Base-by-base conservation (phyloP, 805 yeast species). In the Barnettozyma populi region DNA sequence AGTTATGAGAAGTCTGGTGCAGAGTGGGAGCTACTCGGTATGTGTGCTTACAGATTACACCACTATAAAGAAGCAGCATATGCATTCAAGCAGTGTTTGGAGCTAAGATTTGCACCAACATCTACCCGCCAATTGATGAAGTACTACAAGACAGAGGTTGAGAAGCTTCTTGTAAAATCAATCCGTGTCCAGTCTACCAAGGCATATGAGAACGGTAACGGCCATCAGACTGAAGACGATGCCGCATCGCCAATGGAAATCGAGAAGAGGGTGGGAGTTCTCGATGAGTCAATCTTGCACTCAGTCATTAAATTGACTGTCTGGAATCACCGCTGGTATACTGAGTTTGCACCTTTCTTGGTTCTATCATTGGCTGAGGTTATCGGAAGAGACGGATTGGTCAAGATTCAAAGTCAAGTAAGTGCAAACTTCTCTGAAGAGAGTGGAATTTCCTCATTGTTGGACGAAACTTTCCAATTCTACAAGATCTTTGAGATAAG, bases 271-370 rank as follows among this genome's bases (percentile, higher is more conserved):
- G 61, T 74, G 23, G 66, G 64, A 43, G 71, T 67, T 45, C 62
- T 78, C 44, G 63, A 62, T 44, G 60, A 57, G 19, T 43, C 48
- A 13, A 79, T 88, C 11, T 71, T 90, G 50, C 89, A 84, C 48
- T 69, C 84, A 20, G 67, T 82, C 48, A 87, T 90, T 32, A 86
- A 85, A 58, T 70, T 94, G 45, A 70, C 84, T n/a, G 95, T 94
- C n/a, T 95, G 98, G 97, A 86, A 89, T 62, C 97, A 90, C 66
- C 79, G 99, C 61, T 94, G 99, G 99, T 95, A 92, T 68, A 78
- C 83, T 53, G 97, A 92, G 55, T 92, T 90, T 61, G 82, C 95
- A 8, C 86, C 95, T 19, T 71, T 71, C 42, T 70, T 89, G 42
- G 61, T 82, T n/a, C 62, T 68, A n/a, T 69, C 80, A 0, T 67